Percentiles rank a stretch among this genome's conserved stretches.
These are phyloP conservation scores for Scheffersomyces cryptocercus DNA, from an alignment of 1,139 yeast species.

Conservation along the genomic window DNA sequence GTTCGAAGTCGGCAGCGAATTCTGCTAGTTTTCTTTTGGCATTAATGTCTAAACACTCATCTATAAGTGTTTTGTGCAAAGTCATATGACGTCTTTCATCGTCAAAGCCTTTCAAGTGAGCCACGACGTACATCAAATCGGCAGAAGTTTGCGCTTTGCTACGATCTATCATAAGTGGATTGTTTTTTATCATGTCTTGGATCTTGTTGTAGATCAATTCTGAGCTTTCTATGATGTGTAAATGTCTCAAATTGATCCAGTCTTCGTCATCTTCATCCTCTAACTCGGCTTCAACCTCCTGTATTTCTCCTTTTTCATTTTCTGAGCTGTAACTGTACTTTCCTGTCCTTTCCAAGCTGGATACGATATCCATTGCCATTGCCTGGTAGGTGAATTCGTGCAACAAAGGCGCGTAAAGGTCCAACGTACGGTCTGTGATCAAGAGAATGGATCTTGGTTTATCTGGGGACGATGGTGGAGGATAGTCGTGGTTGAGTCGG, in stretches of 20 bases:
- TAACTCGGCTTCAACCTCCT: conserved; percentile 42
- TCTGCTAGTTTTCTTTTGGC: conserved; percentile 58
- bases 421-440: conserved; percentile 81
- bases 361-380: conserved; percentile 77
- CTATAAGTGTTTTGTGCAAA: conserved; percentile 61
- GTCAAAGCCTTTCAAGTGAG: conserved; percentile 67
- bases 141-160: conserved; percentile 59
- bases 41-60: conserved; percentile 55
- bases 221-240: conserved; percentile 76
- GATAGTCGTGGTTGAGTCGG: conserved; percentile 63
- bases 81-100: conserved; percentile 63
- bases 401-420: conserved; percentile 77
- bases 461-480: conserved; percentile 54
- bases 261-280: conserved; percentile 68
- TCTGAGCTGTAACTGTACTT: conserved; percentile 63
- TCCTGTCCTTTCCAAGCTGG: conserved; percentile 50
- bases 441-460: conserved; percentile 74
- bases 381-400: conserved; percentile 96
- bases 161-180: conserved; percentile 70
- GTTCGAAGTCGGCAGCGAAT: conserved; percentile 68
- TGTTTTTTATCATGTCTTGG: conserved; percentile 67
- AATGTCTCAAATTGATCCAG: conserved; percentile 73
- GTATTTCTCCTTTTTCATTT: conserved; percentile 56
- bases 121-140: conserved; percentile 65
- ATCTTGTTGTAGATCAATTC: conserved; percentile 62